Conservation (phyloP, 2,329 filamentous ascomycete species). For the Seiridium unicorne region DNA sequence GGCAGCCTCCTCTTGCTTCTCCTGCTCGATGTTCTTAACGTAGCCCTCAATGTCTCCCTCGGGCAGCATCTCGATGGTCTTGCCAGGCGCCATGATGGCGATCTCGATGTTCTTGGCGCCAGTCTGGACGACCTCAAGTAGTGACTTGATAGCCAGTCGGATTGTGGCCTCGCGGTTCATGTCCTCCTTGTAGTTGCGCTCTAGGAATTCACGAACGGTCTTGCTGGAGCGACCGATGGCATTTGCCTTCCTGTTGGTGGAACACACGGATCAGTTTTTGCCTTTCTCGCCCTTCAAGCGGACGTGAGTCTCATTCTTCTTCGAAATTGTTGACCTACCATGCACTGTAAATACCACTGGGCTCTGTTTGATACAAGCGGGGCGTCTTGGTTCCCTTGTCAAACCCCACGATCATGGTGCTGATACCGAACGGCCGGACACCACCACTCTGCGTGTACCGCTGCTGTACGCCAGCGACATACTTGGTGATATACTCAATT, state of each 20-base stretch:
- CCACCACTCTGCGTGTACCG: constrained; percentile 98
- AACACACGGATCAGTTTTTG: background rate
- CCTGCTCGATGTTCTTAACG: constrained; percentile 98
- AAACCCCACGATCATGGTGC: constrained; percentile 97
- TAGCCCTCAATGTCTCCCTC: constrained; percentile 96
- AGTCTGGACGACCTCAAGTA: constrained; percentile 96
- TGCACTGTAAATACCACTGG: constrained; percentile 98
- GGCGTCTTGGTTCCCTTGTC: constrained; percentile 89
- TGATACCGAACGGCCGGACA: constrained; percentile 98
- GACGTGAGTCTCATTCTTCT: background rate
- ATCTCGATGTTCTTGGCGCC: constrained; percentile 99
- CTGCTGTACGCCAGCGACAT: constrained; percentile 96
- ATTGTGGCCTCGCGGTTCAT: constrained; percentile 97
- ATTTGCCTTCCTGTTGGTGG: constrained; percentile 82
- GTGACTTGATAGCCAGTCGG: constrained; percentile 94
- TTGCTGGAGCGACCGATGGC: constrained; percentile 98
- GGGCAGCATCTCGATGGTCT: constrained; percentile 88
- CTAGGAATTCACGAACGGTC: constrained; percentile 96
- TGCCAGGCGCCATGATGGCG: constrained; percentile 92
- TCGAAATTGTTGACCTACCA: constrained; percentile 60
- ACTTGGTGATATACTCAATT: constrained; percentile 99
- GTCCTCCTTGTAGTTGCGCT: constrained; percentile 97
- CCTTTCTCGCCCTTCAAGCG: background rate
- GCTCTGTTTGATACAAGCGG: constrained; percentile 95
- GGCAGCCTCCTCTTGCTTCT: constrained; percentile 98